Conservation (phyloP, 2,329 filamentous ascomycete genomes). For the Colletotrichum musae region DNA sequence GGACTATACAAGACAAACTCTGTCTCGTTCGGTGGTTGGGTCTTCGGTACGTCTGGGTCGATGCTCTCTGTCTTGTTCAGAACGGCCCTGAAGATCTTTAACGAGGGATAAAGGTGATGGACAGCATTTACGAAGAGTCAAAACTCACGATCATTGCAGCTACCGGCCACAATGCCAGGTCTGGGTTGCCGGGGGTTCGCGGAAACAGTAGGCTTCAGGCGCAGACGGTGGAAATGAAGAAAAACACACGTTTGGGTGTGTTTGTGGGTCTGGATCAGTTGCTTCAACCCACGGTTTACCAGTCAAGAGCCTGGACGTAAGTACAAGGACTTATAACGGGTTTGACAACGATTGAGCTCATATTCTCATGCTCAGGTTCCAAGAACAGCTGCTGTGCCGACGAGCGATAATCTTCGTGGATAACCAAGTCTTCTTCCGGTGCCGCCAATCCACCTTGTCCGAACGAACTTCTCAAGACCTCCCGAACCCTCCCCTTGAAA, state of each 20-base stretch:
- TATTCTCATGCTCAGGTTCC: not conserved
- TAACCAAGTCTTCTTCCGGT: constrained; percentile 14
- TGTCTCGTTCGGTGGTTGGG: constrained; percentile 17
- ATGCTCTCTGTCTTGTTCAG: constrained; percentile 38
- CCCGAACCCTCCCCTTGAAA: too few species aligned
- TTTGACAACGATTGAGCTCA: too few species aligned
- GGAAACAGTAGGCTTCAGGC: not conserved
- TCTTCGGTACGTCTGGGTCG: constrained; percentile 39
- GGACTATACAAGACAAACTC: constrained; percentile 35
- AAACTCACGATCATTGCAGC: constrained; percentile 21
- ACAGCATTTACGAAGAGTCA: constrained; percentile 2
- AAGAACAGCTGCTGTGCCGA: not conserved
- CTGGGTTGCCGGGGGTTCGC: constrained; percentile 7
- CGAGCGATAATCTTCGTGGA: constrained; percentile 1
- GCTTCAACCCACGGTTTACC: not conserved
- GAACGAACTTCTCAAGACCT: not conserved
- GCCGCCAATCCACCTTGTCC: not conserved
- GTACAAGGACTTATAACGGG: not conserved
- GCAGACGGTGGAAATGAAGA: not conserved
- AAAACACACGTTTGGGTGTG: not conserved
- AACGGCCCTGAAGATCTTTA: constrained; percentile 18
- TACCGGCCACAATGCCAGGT: constrained; percentile 3
- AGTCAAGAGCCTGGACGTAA: constrained; percentile 21
- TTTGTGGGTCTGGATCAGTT: not conserved
- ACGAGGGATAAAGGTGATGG: constrained; percentile 18